Conservation (phyloP, 106 monocot genomes). For the Dioscorea zingiberensis region DNA sequence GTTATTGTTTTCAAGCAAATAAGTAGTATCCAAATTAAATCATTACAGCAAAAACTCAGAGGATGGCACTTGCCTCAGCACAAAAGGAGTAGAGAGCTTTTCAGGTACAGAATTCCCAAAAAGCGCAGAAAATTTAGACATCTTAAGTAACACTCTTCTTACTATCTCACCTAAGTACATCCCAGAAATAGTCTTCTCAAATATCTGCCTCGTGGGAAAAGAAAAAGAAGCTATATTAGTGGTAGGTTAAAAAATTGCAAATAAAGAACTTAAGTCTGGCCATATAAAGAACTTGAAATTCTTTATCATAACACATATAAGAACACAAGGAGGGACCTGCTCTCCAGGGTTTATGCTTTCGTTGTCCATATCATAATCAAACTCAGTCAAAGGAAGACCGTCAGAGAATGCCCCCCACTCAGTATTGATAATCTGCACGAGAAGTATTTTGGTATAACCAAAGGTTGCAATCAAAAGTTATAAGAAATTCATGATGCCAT, state of each 20-base stretch:
- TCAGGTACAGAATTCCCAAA: constrained; percentile 48
- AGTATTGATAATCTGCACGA: constrained; percentile 51
- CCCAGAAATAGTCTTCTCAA: constrained; percentile 71
- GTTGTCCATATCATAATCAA: constrained; percentile 54
- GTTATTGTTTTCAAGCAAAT: too few relatives aligned
- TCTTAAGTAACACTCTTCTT: constrained; percentile 46
- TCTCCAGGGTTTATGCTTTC: constrained; percentile 69
- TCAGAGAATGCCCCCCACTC: constrained; percentile 67
- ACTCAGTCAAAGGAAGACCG: constrained; percentile 58
- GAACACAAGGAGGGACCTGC: constrained; percentile 19
- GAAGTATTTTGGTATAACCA: not conserved
- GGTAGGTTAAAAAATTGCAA: not conserved
- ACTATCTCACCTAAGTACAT: constrained; percentile 75
- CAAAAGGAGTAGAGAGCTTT: constrained; percentile 45
- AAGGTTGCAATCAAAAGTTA: not conserved
- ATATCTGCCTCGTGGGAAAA: constrained; percentile 24
- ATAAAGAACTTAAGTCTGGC: not conserved
- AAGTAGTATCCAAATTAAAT: too few relatives aligned
- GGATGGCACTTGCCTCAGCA: constrained; percentile 26
- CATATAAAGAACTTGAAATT: too few relatives aligned
- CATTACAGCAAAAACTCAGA: not conserved
- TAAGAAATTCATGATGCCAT: not conserved
- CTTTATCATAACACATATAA: too few relatives aligned
- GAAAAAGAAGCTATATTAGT: not conserved
- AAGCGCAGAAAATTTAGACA: constrained; percentile 24